Conservation (phyloP, 2,329 filamentous ascomycete genomes). For the Beauveria bassiana region DNA sequence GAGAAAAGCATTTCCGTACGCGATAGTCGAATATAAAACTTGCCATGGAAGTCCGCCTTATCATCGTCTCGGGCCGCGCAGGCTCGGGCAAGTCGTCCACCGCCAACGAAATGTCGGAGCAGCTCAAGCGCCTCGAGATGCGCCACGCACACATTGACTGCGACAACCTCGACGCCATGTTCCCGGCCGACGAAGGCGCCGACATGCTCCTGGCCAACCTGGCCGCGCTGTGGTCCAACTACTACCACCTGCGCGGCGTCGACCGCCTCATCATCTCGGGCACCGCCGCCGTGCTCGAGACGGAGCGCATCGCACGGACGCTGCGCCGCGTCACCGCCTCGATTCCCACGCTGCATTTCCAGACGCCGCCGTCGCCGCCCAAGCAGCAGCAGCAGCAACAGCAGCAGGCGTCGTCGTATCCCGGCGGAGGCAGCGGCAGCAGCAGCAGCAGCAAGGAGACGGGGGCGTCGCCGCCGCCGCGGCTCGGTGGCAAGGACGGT, state of each 20-base stretch:
- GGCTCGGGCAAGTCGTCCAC: conserved; percentile 14
- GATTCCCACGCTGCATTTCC: conserved; percentile 1
- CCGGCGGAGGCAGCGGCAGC: neutral
- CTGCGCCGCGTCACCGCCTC: conserved; percentile 10
- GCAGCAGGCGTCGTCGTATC: neutral
- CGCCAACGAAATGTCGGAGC: conserved; percentile 13
- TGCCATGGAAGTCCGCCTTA: conserved; percentile 11
- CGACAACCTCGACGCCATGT: conserved; percentile 13
- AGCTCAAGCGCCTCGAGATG: conserved; percentile 11
- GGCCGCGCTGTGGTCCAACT: conserved; percentile 11
- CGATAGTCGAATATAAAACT: too few relatives aligned
- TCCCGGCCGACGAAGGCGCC: conserved; percentile 4
- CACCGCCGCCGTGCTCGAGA: conserved; percentile 9
- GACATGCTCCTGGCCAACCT: conserved; percentile 13
- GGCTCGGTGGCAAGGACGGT: conserved; percentile 5
- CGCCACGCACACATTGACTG: conserved; percentile 12
- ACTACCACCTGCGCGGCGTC: conserved; percentile 14
- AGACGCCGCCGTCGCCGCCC: neutral
- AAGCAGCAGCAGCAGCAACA: neutral
- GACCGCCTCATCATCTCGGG: conserved; percentile 11
- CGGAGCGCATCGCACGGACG: conserved; percentile 8
- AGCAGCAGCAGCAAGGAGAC: neutral
- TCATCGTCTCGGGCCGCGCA: conserved; percentile 13
- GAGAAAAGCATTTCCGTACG: too few relatives aligned
- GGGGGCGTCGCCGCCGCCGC: neutral